Conservation (phyloP, 495 filamentous ascomycete genomes). For the Penicillium daleae region DNA sequence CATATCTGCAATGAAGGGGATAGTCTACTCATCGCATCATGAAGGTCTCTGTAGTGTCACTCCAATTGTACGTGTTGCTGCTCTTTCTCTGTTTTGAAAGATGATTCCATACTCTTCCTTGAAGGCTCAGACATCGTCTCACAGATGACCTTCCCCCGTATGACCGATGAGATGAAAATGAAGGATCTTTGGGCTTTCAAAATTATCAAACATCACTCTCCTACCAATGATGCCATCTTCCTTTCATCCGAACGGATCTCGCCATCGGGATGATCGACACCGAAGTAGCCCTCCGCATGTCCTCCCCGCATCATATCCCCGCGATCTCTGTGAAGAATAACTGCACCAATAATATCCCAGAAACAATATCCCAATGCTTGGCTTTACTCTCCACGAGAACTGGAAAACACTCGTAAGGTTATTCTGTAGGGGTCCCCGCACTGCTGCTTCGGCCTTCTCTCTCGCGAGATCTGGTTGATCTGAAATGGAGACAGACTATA, state of each 20-base stretch:
- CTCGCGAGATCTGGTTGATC: neutral
- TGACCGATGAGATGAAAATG: neutral
- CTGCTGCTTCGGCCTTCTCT: neutral
- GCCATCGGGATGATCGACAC: slow-evolving; percentile 24
- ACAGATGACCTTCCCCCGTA: neutral
- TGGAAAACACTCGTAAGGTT: too few species aligned
- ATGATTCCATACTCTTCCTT: neutral
- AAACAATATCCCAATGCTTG: neutral
- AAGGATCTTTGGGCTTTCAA: neutral
- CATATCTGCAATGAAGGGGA: slow-evolving; percentile 16
- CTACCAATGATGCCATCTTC: neutral
- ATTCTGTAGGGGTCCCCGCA: neutral
- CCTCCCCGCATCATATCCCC: slow-evolving; percentile 28
- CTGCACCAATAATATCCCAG: slow-evolving; percentile 27
- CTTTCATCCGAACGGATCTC: neutral
- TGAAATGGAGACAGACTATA: slow-evolving; percentile 12
- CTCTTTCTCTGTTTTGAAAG: neutral
- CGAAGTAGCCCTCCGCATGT: slow-evolving; percentile 10
- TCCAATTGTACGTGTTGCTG: too few species aligned
- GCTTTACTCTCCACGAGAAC: neutral
- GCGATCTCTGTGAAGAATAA: slow-evolving; percentile 25
- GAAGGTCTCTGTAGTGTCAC: too few species aligned
- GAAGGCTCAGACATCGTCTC: neutral
- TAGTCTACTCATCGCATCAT: neutral
- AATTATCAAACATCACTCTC: neutral